Evolutionary conservation across 1,284 basidiomycete genomes (phyloP).

Genomic region (Ceratobasidium sp.): DNA sequence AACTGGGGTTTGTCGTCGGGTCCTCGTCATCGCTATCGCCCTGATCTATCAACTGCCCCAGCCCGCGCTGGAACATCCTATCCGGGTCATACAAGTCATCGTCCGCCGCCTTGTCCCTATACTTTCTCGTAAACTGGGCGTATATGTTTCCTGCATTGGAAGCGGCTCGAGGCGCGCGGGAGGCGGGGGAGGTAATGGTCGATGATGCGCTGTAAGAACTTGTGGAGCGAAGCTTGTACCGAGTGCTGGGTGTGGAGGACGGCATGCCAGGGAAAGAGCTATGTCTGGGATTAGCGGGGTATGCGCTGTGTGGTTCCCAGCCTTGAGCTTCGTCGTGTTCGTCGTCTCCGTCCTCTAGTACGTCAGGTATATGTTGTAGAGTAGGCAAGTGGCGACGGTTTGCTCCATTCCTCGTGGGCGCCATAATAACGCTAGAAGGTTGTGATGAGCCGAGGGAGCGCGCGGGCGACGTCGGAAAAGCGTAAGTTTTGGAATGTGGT

Average conservation of each 20-base stretch:
- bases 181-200: constrained; percentile 3
- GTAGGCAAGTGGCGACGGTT: constrained; percentile 24
- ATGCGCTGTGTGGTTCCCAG: background rate
- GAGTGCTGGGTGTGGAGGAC: background rate
- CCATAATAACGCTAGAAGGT: constrained; percentile 2
- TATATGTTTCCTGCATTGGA: constrained; percentile 15
- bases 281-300: background rate
- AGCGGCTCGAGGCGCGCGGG: background rate
- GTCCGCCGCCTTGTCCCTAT: constrained; percentile 29
- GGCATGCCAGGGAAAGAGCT: constrained; percentile 4
- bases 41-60: constrained; percentile 74
- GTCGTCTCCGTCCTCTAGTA: constrained; percentile 29
- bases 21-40: constrained; percentile 75
- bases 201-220: constrained; percentile 18
- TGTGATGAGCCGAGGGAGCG: background rate
- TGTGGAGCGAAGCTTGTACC: constrained; percentile 19
- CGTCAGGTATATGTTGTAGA: constrained; percentile 35
- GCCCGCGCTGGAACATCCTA: constrained; percentile 66
- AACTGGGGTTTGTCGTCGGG: constrained; percentile 11
- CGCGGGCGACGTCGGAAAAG: too few relatives aligned
- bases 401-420: constrained; percentile 11
- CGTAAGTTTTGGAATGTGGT: too few relatives aligned
- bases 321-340: constrained; percentile 4
- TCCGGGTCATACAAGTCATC: constrained; percentile 39
- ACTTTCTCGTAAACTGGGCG: constrained; percentile 34